Base-by-base conservation (phyloP, 202 grass and related monocot genomes). In the Setaria italica region DNA sequence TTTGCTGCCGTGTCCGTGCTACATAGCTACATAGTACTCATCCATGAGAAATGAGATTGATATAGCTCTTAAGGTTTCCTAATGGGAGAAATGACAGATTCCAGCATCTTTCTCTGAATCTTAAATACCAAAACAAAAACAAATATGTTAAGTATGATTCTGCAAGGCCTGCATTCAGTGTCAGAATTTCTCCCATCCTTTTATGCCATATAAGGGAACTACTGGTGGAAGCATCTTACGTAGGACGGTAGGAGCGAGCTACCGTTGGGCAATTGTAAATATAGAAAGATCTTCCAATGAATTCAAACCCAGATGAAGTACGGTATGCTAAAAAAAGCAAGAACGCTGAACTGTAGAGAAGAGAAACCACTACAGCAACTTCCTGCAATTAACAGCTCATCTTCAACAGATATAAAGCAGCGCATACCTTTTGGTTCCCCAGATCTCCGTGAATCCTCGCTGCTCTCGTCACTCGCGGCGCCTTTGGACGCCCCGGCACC, bases 351-450 rank as follows among this genome's bases (percentile, higher is more conserved):
- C 53, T 75, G 16, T 16, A 57, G 54, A 41, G 33, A 65, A 80
- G 12, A 4, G 21, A 51, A 33, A 64, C 13, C 67, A 56, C 35
- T 70, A 25, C 66, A 78, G 47, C 55, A 63, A 25, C 57, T 33
- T 57, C 34, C 69, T 47, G 59, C 59, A 80, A 80, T n/a, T n/a
- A 80, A 80, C 21, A 62, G 45, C 16, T 34, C 48, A 82, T 37
- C 55, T 73, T 45, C 14, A 46, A 19, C 0, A 53, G 1, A 16
- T 1, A 34, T 29, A 12, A 79, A 43, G 17, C 25, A 53, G 78
- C 57, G 56, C 79, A 79, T 72, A 93, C 91, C 91, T 93, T 82
- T 90, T 74, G 79, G 69, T 32, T 90, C 78, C 25, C 82, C 62
- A 48, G 81, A 87, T 58, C 74, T 88, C n/a, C 30, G 67, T 9